Conservation (phyloP, 345 rosid genomes). For the Camelina hispida region DNA sequence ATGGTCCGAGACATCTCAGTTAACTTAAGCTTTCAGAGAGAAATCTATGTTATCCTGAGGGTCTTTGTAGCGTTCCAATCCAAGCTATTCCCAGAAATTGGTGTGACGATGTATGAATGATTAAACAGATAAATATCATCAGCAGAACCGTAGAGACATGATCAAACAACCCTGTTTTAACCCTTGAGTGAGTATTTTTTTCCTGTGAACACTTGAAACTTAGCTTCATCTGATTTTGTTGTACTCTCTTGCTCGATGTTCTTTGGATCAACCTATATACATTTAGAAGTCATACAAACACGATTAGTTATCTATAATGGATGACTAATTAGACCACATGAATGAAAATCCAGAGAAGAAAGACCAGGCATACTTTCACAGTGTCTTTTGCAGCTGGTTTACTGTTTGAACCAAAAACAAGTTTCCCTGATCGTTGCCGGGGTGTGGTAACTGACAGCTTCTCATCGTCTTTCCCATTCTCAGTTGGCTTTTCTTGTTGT, state of each 20-base stretch:
- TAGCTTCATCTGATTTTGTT: constrained; percentile 48
- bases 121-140: neutral
- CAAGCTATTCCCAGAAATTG: constrained; percentile 4
- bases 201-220: constrained; percentile 70
- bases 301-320: neutral
- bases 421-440: constrained; percentile 50
- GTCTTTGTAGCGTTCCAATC: constrained; percentile 1
- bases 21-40: constrained; percentile 4
- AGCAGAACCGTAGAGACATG: neutral
- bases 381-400: constrained; percentile 42
- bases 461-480: constrained; percentile 40
- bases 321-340: neutral
- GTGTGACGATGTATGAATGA: constrained; percentile 5
- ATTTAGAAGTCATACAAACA: constrained; percentile 19
- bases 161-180: constrained; percentile 21
- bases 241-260: constrained; percentile 44
- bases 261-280: constrained; percentile 42
- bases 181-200: constrained; percentile 63
- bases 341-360: neutral
- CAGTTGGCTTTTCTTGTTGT: constrained; percentile 28
- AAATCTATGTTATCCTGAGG: neutral
- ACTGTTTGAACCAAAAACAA: constrained; percentile 58
- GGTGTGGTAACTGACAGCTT: constrained; percentile 42
- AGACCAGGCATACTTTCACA: constrained; percentile 47
- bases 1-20: neutral